Evolutionary conservation across 768 basidiomycete genomes (phyloP), one percentile per base, ranked within the genome.

Genomic region (Ephemerocybe angulata): DNA sequence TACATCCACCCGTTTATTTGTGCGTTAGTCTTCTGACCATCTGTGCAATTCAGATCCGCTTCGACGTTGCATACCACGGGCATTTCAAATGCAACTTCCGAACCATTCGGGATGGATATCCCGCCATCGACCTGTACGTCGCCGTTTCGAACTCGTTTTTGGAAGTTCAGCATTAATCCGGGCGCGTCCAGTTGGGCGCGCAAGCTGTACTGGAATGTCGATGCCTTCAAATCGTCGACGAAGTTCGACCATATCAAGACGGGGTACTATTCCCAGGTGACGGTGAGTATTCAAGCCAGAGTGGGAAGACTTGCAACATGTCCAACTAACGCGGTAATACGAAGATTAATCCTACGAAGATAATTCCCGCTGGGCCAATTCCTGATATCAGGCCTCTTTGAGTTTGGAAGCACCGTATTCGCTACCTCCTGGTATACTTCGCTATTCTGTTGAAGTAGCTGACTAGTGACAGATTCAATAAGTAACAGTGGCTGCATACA

Each of bases 61-160:
- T 94, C 70, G 93, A 96, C 62, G 85, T 87, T 1, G 95, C 88
- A 15, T 98, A 98, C 70, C 80, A 88, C 44, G 84, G 87, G 0
- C 91, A 93, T 67, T 98, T 98, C 81, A 98, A 98, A 63, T 95
- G 93, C 74, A 94, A 96, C 76, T 67, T 92, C 59, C 84, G 87
- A 28, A 85, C 81, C 40, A 90, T 97, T 65, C 90, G 95, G 22
- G 75, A 85, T 63, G 89, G 89, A 5, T 98, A 94, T 70, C 94
- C 95, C 19, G 80, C 84, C 46, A 81, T 97, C 47, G 81, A 98
- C 72, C 66, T 67, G 84, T 81, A 52, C 41, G 77, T 70, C 28
- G 53, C 21, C 44, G 19, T 15, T 24, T 24, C n/a, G 41, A 25
- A 48, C 6, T 12, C 17, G 8, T 15, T 7, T 19, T 35, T 13